Evolutionary conservation across 768 basidiomycete species (phyloP).

Genomic region (Suillus bovinus): DNA sequence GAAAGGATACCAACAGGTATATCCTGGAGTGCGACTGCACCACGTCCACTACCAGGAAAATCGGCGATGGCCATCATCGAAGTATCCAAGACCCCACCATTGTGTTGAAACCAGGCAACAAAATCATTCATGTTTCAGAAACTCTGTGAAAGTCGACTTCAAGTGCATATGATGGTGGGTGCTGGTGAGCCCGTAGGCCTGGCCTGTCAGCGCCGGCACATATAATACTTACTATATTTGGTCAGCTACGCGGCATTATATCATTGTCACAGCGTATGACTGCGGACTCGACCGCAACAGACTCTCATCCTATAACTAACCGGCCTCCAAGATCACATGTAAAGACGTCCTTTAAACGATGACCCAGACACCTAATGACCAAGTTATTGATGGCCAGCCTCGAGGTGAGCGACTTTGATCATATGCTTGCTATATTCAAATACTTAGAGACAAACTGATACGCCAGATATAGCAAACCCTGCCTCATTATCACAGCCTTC

Average conservation of each 20-base stretch:
- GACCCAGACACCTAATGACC: neutral
- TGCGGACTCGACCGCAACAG: neutral
- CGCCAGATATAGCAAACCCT: slow-evolving; percentile 7
- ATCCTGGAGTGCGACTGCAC: slow-evolving; percentile 71
- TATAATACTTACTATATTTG: neutral
- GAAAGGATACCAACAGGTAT: slow-evolving; percentile 55
- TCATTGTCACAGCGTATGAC: neutral
- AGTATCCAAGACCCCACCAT: slow-evolving; percentile 52
- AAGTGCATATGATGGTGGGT: neutral
- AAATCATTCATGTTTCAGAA: slow-evolving; percentile 34
- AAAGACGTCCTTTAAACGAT: neutral
- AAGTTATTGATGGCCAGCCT: neutral
- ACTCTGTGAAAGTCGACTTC: neutral
- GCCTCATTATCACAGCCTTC: neutral
- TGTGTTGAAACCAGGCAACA: slow-evolving; percentile 57
- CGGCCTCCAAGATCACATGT: neutral
- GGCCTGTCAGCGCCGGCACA: neutral
- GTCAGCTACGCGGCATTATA: neutral
- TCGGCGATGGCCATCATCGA: slow-evolving; percentile 45
- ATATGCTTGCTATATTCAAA: neutral
- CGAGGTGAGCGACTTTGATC: neutral
- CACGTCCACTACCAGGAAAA: slow-evolving; percentile 60
- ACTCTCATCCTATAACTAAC: slow-evolving; percentile 2
- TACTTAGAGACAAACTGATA: neutral
- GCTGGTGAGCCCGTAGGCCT: neutral